Evolutionary conservation across 306 rosid genomes (phyloP).

Genomic region (Ochetophila trinervis): DNA sequence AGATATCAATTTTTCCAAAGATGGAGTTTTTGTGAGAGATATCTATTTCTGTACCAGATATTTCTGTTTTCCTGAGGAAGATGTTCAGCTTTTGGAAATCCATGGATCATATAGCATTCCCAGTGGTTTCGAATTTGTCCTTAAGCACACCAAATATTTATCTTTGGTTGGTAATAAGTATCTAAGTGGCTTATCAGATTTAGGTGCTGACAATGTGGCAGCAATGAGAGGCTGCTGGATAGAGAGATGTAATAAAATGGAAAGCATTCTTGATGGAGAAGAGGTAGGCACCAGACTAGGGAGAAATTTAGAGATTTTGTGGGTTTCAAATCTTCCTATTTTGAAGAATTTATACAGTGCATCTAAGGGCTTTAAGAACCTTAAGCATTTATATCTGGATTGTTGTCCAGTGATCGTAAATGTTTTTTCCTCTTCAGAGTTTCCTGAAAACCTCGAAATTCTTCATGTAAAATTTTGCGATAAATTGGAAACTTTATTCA

Average conservation of each 20-base stretch:
- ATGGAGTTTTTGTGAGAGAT: conserved; percentile 5
- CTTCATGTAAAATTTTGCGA: conserved; percentile 36
- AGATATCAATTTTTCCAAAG: neutral
- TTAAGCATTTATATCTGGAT: conserved; percentile 26
- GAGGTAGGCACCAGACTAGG: neutral
- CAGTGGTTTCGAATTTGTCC: conserved; percentile 1
- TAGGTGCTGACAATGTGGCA: conserved; percentile 12
- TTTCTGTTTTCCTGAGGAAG: neutral
- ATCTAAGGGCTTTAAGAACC: conserved; percentile 18
- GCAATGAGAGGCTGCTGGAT: conserved; percentile 34
- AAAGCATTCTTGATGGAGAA: conserved; percentile 2
- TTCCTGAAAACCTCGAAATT: conserved; percentile 22
- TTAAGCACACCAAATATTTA: neutral
- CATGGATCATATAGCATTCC: conserved; percentile 22
- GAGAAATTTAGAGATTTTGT: conserved; percentile 27
- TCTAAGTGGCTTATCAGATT: conserved; percentile 15
- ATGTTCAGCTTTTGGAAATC: conserved; percentile 8
- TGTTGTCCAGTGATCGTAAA: conserved; percentile 27
- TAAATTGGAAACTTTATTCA: conserved; percentile 16
- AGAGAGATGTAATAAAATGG: conserved; percentile 20
- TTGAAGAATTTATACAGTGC: conserved; percentile 12
- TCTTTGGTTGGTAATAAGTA: conserved; percentile 27
- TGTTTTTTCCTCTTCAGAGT: conserved; percentile 18
- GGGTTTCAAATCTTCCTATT: conserved; percentile 36
- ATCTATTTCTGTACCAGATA: neutral